Evolutionary conservation across 139 green algal species (phyloP), one percentile per base, ranked within the genome.

Genomic region (Edaphochlamys debaryana): DNA sequence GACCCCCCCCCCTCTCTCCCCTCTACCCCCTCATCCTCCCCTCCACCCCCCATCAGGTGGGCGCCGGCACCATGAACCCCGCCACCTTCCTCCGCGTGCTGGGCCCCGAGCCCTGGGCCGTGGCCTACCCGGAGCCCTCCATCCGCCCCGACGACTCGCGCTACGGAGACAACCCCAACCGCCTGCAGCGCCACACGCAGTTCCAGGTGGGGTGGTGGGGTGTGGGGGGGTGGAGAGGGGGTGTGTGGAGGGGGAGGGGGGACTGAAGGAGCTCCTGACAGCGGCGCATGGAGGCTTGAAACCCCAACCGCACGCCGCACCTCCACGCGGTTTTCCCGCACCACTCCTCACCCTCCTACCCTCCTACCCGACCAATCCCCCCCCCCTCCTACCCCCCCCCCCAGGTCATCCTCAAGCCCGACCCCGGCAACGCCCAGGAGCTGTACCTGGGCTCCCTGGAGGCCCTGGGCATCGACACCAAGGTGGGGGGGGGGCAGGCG

Each of bases 11-110:
- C 54, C 54, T 63, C 20, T 72, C 20, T 72, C 22, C 22, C 54
- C 22, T 63, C 20, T 63, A 20, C 13, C 45, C 45, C 11, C 45
- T 52, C 42, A 22, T 68, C 20, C 32, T 60, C 37, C 60, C 2
- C 66, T 36, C 5, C 42, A 9, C 45, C 6, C 37, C 30, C 67
- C 29, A n/a, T n/a, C 81, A 95, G 91, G 95, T 98, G 9, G 96
- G 95, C 48, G 98, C 98, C 30, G 98, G 98, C 79, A 99, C 98
- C 36, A 99, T 99, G 98, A 99, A 99, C 89, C 98, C 98, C 4
- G 95, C 96, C 67, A 99, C 98, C 22, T 99, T 99, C 85, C 89
- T 99, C 62, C 89, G 97, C 27, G 94, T 97, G 17, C 84, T 96
- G 69, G 96, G 96, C 1, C 96, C 96, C 1, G 96, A 99, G 92